phyloP scores from a whole-genome alignment of 768 basidiomycete genomes.

The Mycena latifolia region DNA sequence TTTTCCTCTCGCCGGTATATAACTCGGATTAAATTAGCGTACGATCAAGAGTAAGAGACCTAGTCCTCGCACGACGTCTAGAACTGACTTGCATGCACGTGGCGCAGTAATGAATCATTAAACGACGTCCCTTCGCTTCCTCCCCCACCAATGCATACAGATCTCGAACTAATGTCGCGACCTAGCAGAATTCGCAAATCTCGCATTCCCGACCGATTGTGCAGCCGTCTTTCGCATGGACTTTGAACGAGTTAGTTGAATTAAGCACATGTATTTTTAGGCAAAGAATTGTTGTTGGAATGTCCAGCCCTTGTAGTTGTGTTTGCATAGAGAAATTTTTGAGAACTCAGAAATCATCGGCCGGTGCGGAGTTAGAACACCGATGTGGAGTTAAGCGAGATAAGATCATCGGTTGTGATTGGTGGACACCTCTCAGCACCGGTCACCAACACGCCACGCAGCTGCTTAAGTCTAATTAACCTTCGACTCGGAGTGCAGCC shows the following conservation, averaged over 20 bases:
- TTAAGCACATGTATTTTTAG: conserved; percentile 17
- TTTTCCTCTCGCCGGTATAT: conserved; percentile 44
- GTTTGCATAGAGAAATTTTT: not conserved
- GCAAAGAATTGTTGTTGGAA: not conserved
- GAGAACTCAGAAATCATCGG: too few species aligned
- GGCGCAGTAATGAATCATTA: conserved; percentile 2
- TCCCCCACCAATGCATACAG: conserved; percentile 1
- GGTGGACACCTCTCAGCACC: not conserved
- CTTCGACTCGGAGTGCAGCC: not conserved
- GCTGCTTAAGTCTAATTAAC: conserved; percentile 11
- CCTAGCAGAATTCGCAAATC: conserved; percentile 49
- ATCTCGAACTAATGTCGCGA: conserved; percentile 26
- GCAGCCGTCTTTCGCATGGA: conserved; percentile 42
- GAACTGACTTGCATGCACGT: not conserved
- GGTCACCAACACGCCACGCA: not conserved
- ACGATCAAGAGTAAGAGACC: conserved; percentile 12
- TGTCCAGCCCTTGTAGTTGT: not conserved
- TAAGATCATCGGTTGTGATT: not conserved
- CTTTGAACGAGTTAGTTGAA: not conserved
- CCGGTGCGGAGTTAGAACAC: not conserved
- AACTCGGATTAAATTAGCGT: conserved; percentile 7
- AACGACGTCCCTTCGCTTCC: not conserved
- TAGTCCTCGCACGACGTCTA: not conserved
- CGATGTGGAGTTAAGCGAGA: not conserved
- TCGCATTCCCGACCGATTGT: conserved; percentile 63